Evolutionary conservation across 208 protist species (phyloP), one percentile per base, ranked within the genome.

Genomic region (Trypanosoma scelopori): DNA sequence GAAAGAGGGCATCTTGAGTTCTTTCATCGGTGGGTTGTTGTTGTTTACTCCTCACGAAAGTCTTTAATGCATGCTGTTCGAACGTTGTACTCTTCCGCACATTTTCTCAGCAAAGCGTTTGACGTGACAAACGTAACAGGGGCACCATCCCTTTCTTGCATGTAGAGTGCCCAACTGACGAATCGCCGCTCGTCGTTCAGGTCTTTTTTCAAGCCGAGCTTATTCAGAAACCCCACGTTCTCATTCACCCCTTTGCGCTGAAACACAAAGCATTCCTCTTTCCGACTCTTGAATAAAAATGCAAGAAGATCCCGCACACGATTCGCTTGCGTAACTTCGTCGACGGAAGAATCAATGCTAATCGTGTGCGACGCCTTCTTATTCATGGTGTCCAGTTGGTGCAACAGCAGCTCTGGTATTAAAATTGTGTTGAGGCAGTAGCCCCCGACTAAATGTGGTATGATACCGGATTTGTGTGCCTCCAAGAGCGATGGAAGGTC

Each of bases 401-500:
- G 66, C 22, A 72, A 22, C 9, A 65, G 22, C 6, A 72, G 39
- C 39, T 72, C 57, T 4, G 66, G 15, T 45, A 72, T 52, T 25
- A 56, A 13, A 56, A 65, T 46, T 0, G 1, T 30, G 43, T 65
- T 72, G 13, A n/a, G 9, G 41, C 37, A 28, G 15, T 50, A 58
- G 13, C 16, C 23, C 42, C 48, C 66, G 30, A 50, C 65, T 27
- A 72, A n/a, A 37, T 56, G 58, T 15, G 41, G 12, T 50, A 72
- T 27, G 47, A 60, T 47, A 16, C 48, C 49, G 13, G 39, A 57
- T 23, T 30, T 49, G 20, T 71, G 35, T 45, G 58, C 66, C 20
- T 57, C 46, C 1, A 72, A n/a, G 22, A 72, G 47, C 2, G 66
- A 72, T 7, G 35, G 47, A 23, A 72, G 28, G 22, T 72, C 66